These are phyloP conservation scores for Colletotrichum graminicola DNA, from an alignment of 2,329 filamentous ascomycete genomes.

Conservation along the genomic window DNA sequence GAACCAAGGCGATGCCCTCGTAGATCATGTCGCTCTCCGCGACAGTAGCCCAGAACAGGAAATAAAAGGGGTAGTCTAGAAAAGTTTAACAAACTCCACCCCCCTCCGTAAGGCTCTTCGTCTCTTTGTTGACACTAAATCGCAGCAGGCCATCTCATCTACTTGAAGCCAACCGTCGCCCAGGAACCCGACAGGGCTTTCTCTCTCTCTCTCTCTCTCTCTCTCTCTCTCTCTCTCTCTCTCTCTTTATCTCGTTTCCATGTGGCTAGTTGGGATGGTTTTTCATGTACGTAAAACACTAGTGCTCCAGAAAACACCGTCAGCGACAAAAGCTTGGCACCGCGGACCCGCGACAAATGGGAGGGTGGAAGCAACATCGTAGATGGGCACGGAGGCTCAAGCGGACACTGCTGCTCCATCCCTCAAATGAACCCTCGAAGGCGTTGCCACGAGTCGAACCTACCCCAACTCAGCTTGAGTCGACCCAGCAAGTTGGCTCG, in stretches of 20 bases:
- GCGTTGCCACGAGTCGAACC: conserved; percentile 20
- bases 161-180: conserved; percentile 4
- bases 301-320: neutral
- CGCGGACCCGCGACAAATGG: neutral
- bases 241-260: neutral
- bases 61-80: neutral
- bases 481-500: too few relatives aligned
- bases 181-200: neutral
- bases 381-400: neutral
- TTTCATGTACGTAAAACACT: neutral
- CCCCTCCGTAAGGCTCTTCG: neutral
- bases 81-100: neutral
- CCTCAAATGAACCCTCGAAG: conserved; percentile 22
- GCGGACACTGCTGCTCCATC: conserved; percentile 17
- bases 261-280: neutral
- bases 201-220: neutral
- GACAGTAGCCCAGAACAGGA: neutral
- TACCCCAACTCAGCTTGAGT: too few relatives aligned
- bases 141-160: conserved; percentile 1
- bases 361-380: neutral
- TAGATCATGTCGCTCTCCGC: neutral
- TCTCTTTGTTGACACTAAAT: neutral
- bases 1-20: neutral
- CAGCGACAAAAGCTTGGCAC: conserved; percentile 26
- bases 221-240: too few relatives aligned